A percentile compares a stretch with the other conserved stretches of the same genome.
These are phyloP conservation scores for Mycena polygramma DNA, from an alignment of 768 basidiomycete genomes.

Conservation along the genomic window DNA sequence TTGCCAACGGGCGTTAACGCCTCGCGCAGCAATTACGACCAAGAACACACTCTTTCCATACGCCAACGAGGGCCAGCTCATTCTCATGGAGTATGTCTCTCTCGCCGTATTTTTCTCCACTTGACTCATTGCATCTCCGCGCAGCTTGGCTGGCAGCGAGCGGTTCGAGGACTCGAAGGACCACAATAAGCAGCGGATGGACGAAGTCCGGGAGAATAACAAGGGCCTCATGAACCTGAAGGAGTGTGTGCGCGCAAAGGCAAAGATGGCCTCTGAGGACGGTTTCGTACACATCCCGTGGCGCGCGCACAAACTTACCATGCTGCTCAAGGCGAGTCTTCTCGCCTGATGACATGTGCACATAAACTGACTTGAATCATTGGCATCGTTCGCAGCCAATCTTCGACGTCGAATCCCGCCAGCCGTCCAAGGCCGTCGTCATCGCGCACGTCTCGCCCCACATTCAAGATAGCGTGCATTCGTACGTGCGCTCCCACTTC, in stretches of 20 bases:
- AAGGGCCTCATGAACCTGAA: conserved; percentile 47
- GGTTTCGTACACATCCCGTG: not conserved
- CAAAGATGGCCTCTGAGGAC: not conserved
- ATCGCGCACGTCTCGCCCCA: conserved; percentile 52
- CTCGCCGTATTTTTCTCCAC: not conserved
- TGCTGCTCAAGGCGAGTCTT: not conserved
- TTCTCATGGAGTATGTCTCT: conserved; percentile 48
- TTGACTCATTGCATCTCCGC: not conserved
- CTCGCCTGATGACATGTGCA: no score
- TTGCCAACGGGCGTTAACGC: not conserved
- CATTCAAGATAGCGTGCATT: conserved; percentile 42
- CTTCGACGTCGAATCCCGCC: conserved; percentile 39
- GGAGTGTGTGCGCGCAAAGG: conserved; percentile 41
- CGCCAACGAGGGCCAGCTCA: conserved; percentile 49
- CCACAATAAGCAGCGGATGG: conserved; percentile 49
- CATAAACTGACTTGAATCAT: no score
- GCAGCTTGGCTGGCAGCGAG: conserved; percentile 51
- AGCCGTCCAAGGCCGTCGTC: conserved; percentile 44
- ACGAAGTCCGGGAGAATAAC: conserved; percentile 49
- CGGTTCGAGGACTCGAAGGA: conserved; percentile 51
- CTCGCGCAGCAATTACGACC: conserved; percentile 43
- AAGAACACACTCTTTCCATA: conserved; percentile 49
- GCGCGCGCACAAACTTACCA: not conserved
- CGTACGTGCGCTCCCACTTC: not conserved
- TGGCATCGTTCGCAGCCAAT: not conserved